A percentile compares a stretch with the other conserved stretches of the same genome.
These are phyloP conservation scores for Pleodorina starrii DNA, from an alignment of 139 green algal species.

Conservation along the genomic window DNA sequence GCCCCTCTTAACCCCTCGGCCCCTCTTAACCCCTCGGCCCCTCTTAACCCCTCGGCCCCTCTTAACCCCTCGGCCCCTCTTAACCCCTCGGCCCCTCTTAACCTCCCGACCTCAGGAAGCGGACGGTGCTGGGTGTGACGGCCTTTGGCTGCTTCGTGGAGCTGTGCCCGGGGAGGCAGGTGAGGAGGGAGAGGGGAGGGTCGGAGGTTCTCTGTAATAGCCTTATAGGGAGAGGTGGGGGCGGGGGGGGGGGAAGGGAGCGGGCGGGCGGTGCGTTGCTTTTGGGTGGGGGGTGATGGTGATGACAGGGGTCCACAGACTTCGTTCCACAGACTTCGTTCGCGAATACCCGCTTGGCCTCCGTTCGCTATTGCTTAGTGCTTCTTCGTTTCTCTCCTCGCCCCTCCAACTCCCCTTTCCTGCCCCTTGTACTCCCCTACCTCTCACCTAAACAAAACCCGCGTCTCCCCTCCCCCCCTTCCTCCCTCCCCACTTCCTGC, in stretches of 20 bases:
- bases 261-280: neutral
- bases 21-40: no score
- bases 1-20: no score
- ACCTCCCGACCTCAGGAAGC: neutral
- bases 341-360: no score
- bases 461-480: no score
- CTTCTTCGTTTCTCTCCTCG: conserved; percentile 53
- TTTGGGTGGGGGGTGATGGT: neutral
- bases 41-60: no score
- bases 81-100: no score
- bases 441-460: no score
- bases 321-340: no score
- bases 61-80: no score
- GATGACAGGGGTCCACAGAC: neutral
- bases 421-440: neutral
- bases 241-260: neutral
- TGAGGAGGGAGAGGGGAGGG: neutral
- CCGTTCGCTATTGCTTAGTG: no score
- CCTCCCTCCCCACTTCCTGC: neutral
- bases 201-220: no score
- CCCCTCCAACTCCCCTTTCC: conserved; percentile 39
- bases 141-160: conserved; percentile 83
- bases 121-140: conserved; percentile 52
- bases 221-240: neutral
- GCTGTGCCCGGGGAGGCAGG: conserved; percentile 64